These are phyloP conservation scores for Blepharisma stoltei DNA, from an alignment of 73 alveolate genomes.

Conservation along the genomic window DNA sequence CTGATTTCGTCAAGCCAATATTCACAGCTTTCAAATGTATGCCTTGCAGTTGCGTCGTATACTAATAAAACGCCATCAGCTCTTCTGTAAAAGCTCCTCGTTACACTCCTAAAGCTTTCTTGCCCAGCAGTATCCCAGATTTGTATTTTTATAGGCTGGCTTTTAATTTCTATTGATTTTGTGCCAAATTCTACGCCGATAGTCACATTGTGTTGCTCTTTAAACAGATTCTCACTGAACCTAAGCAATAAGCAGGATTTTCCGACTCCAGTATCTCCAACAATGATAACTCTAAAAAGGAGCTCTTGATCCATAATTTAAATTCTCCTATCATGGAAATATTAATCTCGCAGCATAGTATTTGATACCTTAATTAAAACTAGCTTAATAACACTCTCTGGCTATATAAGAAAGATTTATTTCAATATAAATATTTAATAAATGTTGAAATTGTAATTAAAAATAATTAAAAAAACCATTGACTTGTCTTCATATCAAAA, in stretches of 20 bases:
- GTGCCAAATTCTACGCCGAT: slow-evolving; percentile 69
- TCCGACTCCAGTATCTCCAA: slow-evolving; percentile 72
- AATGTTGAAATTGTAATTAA: too few species aligned
- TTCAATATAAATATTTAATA: too few species aligned
- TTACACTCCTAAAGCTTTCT: slow-evolving; percentile 75
- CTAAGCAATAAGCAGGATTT: slow-evolving; percentile 56
- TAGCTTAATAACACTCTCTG: too few species aligned
- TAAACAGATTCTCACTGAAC: slow-evolving; percentile 49
- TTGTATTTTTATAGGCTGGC: slow-evolving; percentile 45
- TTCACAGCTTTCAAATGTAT: slow-evolving; percentile 63
- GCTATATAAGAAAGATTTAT: too few species aligned
- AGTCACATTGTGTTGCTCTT: slow-evolving; percentile 44
- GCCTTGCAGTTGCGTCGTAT: slow-evolving; percentile 71
- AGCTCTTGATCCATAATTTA: slow-evolving; percentile 37
- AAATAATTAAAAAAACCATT: too few species aligned
- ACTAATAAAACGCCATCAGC: slow-evolving; percentile 81
- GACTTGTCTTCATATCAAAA: too few species aligned
- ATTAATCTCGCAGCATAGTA: too few species aligned
- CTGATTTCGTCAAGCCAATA: slow-evolving; percentile 83
- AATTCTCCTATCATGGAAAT: too few species aligned
- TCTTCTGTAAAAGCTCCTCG: slow-evolving; percentile 76
- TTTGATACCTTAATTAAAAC: too few species aligned
- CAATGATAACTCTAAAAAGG: slow-evolving; percentile 61
- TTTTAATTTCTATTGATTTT: slow-evolving; percentile 36
- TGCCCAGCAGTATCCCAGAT: slow-evolving; percentile 79